Percentiles rank a stretch among this genome's conserved stretches.
Evolutionary conservation across 1,284 basidiomycete species (phyloP).

Genomic region (Nidula niveotomentosa): DNA sequence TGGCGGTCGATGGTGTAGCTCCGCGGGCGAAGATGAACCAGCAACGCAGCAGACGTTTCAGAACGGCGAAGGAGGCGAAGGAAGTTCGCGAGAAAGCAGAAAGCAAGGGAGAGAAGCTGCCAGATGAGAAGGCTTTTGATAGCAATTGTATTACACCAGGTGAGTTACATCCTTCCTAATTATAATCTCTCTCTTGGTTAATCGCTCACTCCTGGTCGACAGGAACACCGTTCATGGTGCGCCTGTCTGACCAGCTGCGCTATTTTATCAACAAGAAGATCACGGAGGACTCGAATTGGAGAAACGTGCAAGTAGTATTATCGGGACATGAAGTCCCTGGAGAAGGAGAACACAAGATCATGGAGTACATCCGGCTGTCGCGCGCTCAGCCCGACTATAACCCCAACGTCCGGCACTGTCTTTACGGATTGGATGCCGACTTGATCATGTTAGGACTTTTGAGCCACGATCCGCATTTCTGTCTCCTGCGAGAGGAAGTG

Average conservation of each 20-base stretch:
- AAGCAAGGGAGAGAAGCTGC: constrained; percentile 87
- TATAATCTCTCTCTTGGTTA: background rate
- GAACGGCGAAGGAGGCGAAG: constrained; percentile 91
- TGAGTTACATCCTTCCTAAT: constrained; percentile 31
- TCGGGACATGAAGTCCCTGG: constrained; percentile 99
- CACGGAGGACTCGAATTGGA: constrained; percentile 93
- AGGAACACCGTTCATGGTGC: constrained; percentile 96
- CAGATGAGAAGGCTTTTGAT: constrained; percentile 94
- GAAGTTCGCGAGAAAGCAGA: constrained; percentile 88
- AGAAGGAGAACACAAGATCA: constrained; percentile 99
- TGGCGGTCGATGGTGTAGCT: constrained; percentile 98
- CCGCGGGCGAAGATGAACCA: constrained; percentile 99
- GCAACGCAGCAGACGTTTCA: constrained; percentile 91
- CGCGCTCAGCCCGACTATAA: constrained; percentile 96
- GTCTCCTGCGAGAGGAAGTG: constrained; percentile 96
- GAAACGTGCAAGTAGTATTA: constrained; percentile 88
- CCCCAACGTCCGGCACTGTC: constrained; percentile 92
- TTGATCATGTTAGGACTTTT: constrained; percentile 97
- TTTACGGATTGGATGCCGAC: constrained; percentile 98
- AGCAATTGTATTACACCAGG: constrained; percentile 99
- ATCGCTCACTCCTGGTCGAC: background rate
- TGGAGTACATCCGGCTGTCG: constrained; percentile 96
- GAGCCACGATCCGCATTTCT: constrained; percentile 99
- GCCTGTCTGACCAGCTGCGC: constrained; percentile 86
- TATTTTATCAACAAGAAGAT: constrained; percentile 99